A percentile compares a stretch with the other conserved stretches of the same genome.
These are phyloP conservation scores for Barnettozyma pratensis DNA, from an alignment of 805 yeast species.

Conservation along the genomic window DNA sequence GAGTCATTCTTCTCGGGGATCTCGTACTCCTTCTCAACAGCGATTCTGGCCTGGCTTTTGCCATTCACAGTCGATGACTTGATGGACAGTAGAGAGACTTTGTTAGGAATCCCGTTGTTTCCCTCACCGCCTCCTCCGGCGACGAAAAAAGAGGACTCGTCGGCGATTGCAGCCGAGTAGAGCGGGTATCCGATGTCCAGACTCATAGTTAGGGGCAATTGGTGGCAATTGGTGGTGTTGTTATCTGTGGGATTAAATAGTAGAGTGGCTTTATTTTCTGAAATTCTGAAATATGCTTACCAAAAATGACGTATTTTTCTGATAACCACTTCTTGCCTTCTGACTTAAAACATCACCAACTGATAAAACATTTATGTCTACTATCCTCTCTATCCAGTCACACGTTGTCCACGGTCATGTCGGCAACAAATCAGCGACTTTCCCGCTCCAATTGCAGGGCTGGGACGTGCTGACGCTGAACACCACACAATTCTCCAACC, in stretches of 20 bases:
- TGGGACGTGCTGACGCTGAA: slow-evolving; percentile 93
- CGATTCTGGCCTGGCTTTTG: slow-evolving; percentile 31
- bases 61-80: slow-evolving; percentile 39
- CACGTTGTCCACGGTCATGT: slow-evolving; percentile 96
- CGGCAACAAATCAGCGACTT: slow-evolving; percentile 86
- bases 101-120: slow-evolving; percentile 81
- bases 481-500: slow-evolving; percentile 86
- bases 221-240: neutral
- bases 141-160: slow-evolving; percentile 55
- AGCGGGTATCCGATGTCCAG: slow-evolving; percentile 51
- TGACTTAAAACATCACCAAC: neutral
- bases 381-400: slow-evolving; percentile 61
- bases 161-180: slow-evolving; percentile 69
- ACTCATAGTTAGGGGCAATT: neutral
- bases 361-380: slow-evolving; percentile 4
- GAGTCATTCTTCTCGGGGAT: slow-evolving; percentile 69
- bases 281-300: neutral
- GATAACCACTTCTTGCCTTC: neutral
- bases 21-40: slow-evolving; percentile 57
- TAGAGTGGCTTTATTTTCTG: neutral
- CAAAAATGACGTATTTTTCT: neutral
- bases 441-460: slow-evolving; percentile 79
- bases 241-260: neutral
- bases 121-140: slow-evolving; percentile 98
- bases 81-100: slow-evolving; percentile 60